Base-by-base conservation (phyloP, 1,284 basidiomycete species). In the Lentinula novae-zelandiae region DNA sequence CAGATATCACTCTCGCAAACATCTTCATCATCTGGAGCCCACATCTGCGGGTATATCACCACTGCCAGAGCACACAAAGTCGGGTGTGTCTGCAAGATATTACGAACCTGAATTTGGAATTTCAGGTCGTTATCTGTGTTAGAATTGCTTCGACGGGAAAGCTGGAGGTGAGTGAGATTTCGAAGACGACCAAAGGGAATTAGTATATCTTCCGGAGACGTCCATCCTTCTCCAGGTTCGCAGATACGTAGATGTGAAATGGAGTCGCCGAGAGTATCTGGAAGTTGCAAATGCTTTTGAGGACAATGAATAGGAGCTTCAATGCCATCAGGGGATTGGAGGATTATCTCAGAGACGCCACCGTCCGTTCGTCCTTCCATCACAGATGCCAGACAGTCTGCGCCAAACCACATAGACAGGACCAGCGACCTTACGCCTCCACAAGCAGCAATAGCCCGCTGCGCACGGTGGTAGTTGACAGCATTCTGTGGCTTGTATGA, bases 121-220 rank as follows among this genome's bases (percentile, higher is more conserved):
- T 70, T 65, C 5, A 61, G 44, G 63, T 81, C 79, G 61, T 80
- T 81, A 39, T 73, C 75, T 60, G 72, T 70, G 63, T 80, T 80
- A 2, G 75, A 74, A 53, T 76, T 69, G 20, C 74, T 69, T 4
- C 75, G 72, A 33, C 79, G 76, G 1, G 75, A 66, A 20, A 81
- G 67, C 48, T 77, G 72, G n/a, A 81, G 67, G 62, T 80, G 74
- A 5, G 78, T 72, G 9, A 81, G 71, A 31, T 68, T 65, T 3
- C 72, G 73, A 1, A 73, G 67, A 9, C 66, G 44, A 7, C 73
- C 74, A 52, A 79, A 73, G 13, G 71, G 64, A 12, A 63, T 58
- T n/a, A 80, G 66, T 22, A 76, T 73, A 13, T 69, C 65, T 44
- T 65, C 65, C 2, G 78, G 79, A 3, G 74, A 71, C 46, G 65